Conservation (phyloP, 768 basidiomycete genomes). For the Trametes sanguinea region DNA sequence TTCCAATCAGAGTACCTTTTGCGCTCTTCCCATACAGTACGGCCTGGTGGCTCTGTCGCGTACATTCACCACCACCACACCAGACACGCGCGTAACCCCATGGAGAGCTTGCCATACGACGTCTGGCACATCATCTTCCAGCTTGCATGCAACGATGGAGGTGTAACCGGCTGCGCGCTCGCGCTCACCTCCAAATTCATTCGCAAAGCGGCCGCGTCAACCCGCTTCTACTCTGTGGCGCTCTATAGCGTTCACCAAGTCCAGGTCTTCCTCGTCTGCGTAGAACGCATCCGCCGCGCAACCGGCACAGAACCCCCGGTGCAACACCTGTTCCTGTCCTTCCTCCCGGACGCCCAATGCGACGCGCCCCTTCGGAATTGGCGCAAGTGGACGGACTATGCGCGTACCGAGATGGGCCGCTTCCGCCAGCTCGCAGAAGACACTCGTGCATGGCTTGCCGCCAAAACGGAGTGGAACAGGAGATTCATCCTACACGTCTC, state of each 20-base stretch:
- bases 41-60: too few relatives aligned
- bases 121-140: conserved; percentile 19
- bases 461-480: conserved; percentile 20
- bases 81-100: too few relatives aligned
- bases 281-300: conserved; percentile 16
- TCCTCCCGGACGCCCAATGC: conserved; percentile 13
- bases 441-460: conserved; percentile 6
- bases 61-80: too few relatives aligned
- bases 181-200: conserved; percentile 8
- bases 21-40: too few relatives aligned
- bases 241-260: conserved; percentile 14
- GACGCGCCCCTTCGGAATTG: conserved; percentile 18
- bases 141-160: conserved; percentile 18
- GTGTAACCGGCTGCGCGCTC: conserved; percentile 10
- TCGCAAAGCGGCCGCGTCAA: not conserved
- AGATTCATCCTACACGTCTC: conserved; percentile 15
- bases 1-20: too few relatives aligned
- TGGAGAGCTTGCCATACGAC: conserved; percentile 15
- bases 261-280: conserved; percentile 16
- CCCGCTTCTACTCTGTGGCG: conserved; percentile 15
- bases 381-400: conserved; percentile 19
- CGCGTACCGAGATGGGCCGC: conserved; percentile 13
- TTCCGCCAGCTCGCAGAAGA: conserved; percentile 15
- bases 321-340: conserved; percentile 18
- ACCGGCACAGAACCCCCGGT: not conserved